Percentiles rank a stretch among this genome's conserved stretches.
Evolutionary conservation across 768 basidiomycete genomes (phyloP).

Genomic region (Tricholoma terreum): DNA sequence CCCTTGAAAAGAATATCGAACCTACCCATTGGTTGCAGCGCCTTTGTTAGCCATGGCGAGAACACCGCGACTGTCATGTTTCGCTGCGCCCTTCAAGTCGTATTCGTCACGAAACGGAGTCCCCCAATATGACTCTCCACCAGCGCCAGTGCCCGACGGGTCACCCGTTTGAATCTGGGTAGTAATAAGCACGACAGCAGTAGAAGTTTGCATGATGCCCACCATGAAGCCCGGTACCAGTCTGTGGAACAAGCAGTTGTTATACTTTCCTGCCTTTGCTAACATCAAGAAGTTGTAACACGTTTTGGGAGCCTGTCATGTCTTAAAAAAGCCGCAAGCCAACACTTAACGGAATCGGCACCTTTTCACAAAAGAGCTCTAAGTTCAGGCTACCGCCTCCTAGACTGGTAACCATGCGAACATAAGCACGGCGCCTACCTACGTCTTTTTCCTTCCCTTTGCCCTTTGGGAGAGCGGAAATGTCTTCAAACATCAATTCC

Average conservation of each 20-base stretch:
- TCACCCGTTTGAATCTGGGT: slow-evolving; percentile 94
- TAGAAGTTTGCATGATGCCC: slow-evolving; percentile 9
- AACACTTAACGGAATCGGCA: slow-evolving; percentile 21
- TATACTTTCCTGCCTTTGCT: slow-evolving; percentile 86
- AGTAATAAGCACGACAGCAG: slow-evolving; percentile 4
- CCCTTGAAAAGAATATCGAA: background rate
- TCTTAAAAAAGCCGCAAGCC: background rate
- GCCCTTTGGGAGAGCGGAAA: slow-evolving; percentile 74
- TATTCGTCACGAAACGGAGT: slow-evolving; percentile 95
- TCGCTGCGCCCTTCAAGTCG: slow-evolving; percentile 82
- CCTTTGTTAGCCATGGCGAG: slow-evolving; percentile 98
- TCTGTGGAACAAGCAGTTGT: slow-evolving; percentile 87
- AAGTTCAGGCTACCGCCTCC: slow-evolving; percentile 83
- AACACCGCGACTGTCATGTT: slow-evolving; percentile 80
- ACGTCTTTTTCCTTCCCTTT: slow-evolving; percentile 94
- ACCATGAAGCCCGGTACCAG: slow-evolving; percentile 97
- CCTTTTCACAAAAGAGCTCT: slow-evolving; percentile 88
- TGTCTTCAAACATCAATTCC: slow-evolving; percentile 96
- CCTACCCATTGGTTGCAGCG: slow-evolving; percentile 78
- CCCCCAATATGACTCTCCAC: slow-evolving; percentile 93
- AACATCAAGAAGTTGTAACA: slow-evolving; percentile 98
- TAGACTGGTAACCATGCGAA: slow-evolving; percentile 90
- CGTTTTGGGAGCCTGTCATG: slow-evolving; percentile 87
- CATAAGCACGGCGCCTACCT: slow-evolving; percentile 89
- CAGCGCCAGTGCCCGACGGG: slow-evolving; percentile 92